Base-by-base conservation (phyloP, 1,284 basidiomycete genomes). In the Volvariella surrecta region DNA sequence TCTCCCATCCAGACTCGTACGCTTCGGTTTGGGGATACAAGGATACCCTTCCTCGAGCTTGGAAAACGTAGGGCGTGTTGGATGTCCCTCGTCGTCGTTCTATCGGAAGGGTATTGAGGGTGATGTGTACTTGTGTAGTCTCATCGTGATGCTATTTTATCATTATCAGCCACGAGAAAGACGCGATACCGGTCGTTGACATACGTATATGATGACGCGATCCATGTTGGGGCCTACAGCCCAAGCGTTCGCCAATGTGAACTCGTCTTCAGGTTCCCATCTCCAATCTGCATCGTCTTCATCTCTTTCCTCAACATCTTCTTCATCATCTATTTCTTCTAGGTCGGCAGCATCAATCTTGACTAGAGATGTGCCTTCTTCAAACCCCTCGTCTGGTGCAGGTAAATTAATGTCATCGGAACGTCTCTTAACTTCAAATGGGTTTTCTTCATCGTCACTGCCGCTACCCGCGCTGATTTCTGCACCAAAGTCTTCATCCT, bases 251-350 rank as follows among this genome's bases (percentile, higher is more conserved):
- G 55, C 64, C 11, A 84, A 54, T 0, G 70, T 72, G 42, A 73
- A 70, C 47, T 82, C 79, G 52, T 81, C 79, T 53, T 84, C 82
- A 1, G 74, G 70, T 45, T 76, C 70, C 80, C 80, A 82, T 35
- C 63, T 67, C 71, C 76, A 79, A 10, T 55, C 60, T 3, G 59
- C 57, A 0, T 56, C 54, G 15, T 60, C 54, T 10, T 59, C 58
- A 44, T 32, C 58, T 28, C 24, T 28, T 39, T 53, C 65, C 30
- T 58, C 58, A 11, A 56, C 52, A 11, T 55, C 56, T 13, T 59
- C 58, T n/a, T 52, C 24, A 28, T 28, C 11, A 28, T 6, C 24
- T 28, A 6, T 6, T 28, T 11, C 24, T 6, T 28, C 6, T 28
- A 28, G 24, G 48, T 39, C 43, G 9, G 24, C 45, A 8, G 44